Evolutionary conservation across 148 eudicot genomes (phyloP).

Genomic region (Polygonum aviculare): DNA sequence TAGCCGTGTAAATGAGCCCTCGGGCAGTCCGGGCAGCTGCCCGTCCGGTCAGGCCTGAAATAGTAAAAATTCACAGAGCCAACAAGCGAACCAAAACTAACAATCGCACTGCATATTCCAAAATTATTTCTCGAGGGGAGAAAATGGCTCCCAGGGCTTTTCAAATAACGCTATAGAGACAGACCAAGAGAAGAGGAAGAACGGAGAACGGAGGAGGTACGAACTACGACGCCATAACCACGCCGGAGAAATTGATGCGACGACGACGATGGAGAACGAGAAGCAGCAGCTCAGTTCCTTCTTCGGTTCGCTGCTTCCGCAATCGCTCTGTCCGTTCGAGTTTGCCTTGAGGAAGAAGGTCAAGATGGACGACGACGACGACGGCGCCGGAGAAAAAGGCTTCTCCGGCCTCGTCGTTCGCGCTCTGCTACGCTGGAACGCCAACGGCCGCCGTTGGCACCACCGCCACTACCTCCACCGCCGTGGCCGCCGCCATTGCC

Average conservation of each 20-base stretch:
- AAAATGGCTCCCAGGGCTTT: not conserved
- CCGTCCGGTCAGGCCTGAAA: not conserved
- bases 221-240: not conserved
- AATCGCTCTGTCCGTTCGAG: slow-evolving; percentile 8
- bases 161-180: not conserved
- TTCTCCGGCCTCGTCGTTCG: not conserved
- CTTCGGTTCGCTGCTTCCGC: slow-evolving; percentile 15
- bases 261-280: slow-evolving; percentile 7
- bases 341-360: slow-evolving; percentile 2
- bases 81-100: not conserved
- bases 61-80: not conserved
- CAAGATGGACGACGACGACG: slow-evolving; percentile 8
- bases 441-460: slow-evolving; percentile 9
- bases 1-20: not conserved
- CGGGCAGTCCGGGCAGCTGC: slow-evolving; percentile 1
- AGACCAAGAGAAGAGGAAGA: not conserved
- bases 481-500: slow-evolving; percentile 22
- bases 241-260: not conserved
- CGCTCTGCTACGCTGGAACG: not conserved
- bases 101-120: not conserved
- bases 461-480: not conserved
- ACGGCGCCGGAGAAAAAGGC: not conserved
- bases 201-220: not conserved
- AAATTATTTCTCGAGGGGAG: not conserved
- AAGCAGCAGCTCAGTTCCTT: slow-evolving; percentile 20